Conservation (phyloP, 805 yeast species). For the Candida sithepensis region DNA sequence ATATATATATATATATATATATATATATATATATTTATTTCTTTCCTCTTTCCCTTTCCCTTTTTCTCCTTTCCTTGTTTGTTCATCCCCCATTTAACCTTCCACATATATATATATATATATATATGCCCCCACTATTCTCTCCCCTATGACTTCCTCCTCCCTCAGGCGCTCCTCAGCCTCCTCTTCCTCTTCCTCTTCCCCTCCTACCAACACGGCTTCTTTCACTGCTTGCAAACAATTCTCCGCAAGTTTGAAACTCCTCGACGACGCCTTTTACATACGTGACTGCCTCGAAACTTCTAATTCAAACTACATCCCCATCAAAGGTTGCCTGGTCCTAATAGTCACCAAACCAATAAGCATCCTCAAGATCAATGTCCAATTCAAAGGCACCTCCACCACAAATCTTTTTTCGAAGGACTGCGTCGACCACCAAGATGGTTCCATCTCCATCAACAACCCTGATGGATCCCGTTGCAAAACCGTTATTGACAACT, state of each 20-base stretch:
- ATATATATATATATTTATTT: too few species aligned
- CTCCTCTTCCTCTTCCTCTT: not conserved
- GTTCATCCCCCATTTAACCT: too few species aligned
- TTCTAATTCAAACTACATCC: conserved; percentile 5
- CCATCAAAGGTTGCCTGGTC: conserved; percentile 21
- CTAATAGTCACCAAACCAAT: conserved; percentile 15
- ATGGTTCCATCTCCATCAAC: not conserved
- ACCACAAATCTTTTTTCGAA: not conserved
- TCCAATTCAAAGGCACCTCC: conserved; percentile 7
- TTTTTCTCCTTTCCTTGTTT: too few species aligned
- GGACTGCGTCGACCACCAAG: conserved; percentile 1
- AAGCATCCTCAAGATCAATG: conserved; percentile 8
- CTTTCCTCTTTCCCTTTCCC: too few species aligned
- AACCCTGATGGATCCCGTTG: not conserved
- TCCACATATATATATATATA: not conserved
- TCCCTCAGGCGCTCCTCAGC: not conserved
- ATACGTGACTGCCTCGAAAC: conserved; percentile 5
- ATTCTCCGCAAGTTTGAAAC: conserved; percentile 3
- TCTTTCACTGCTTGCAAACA: not conserved
- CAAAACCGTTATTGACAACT: conserved; percentile 3
- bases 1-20: too few species aligned
- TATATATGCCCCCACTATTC: not conserved
- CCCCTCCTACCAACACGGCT: conserved; percentile 1
- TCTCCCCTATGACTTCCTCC: not conserved
- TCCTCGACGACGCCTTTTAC: conserved; percentile 12